Percentiles rank a stretch among this genome's conserved stretches.
Conservation (phyloP, 768 basidiomycete genomes). For the Serpula lacrymans region DNA sequence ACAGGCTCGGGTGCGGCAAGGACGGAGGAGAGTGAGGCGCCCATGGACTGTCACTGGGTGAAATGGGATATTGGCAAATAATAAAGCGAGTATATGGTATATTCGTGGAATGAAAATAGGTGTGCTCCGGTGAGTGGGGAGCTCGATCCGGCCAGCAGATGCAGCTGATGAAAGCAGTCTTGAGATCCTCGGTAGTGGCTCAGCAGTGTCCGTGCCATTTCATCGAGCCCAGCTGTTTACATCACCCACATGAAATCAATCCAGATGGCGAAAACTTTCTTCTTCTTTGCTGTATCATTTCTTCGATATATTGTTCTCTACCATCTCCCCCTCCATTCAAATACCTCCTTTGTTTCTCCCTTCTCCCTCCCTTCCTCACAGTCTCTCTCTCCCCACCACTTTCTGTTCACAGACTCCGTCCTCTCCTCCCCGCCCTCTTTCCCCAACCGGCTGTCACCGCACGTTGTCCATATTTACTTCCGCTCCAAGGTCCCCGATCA, state of each 20-base stretch:
- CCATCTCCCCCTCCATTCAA: no score
- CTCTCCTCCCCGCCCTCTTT: background rate
- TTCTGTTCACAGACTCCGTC: constrained; percentile 11
- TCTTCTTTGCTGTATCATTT: no score
- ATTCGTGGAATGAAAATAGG: background rate
- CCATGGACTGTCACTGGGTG: background rate
- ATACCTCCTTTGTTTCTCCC: no score
- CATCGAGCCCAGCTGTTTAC: no score
- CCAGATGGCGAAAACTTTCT: constrained; percentile 7
- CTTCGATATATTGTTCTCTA: no score
- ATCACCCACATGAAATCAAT: no score
- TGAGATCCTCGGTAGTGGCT: constrained; percentile 2
- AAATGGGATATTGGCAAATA: background rate
- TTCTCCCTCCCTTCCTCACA: no score
- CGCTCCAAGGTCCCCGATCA: constrained; percentile 8
- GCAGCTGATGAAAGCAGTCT: no score
- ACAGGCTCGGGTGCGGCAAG: background rate
- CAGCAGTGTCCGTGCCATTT: no score
- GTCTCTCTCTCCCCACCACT: no score
- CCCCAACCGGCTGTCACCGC: background rate
- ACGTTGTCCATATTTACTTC: background rate
- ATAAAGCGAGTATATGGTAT: background rate
- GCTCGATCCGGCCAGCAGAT: no score
- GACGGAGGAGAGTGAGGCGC: background rate
- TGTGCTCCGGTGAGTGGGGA: no score